Evolutionary conservation across 768 basidiomycete genomes (phyloP), one percentile per base, ranked within the genome.

Genomic region (Tulasnella sp.): DNA sequence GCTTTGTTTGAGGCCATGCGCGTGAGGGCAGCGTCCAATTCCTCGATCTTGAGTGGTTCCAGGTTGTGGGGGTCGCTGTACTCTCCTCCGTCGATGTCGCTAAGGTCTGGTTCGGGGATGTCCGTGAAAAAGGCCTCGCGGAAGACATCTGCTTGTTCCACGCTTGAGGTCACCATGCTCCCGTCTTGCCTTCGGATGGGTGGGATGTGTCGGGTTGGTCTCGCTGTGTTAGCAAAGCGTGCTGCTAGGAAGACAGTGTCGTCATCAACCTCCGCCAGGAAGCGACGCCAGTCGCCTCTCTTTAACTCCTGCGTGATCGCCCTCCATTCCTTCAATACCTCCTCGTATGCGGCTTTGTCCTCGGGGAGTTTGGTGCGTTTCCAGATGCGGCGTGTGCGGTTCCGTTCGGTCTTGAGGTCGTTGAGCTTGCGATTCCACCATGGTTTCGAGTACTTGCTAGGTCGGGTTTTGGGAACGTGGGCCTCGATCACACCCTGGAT

Each of bases 1-100:
- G 78, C 78, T 39, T 78, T 78, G 78, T 78, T 25, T 45, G 76
- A 1, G 37, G 75, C 42, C 75, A 77, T 77, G 1, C 25, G 34
- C 11, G 25, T 19, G 4, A 77, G 2, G 1, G 15, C 71, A 9
- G 9, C 25, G 45, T 77, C 76, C 7, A 77, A 14, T 77, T 77
- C 75, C 19, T 39, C 37, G 3, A 25, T 37, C 9, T 45, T 39
- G 25, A 52, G 31, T 7, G 36, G 39, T 8, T 38, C 71, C 2
- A 39, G 74, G 39, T 34, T 2, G 29, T 76, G 76, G n/a, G n/a
- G n/a, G n/a, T 76, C 75, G 25, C 17, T 29, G 38, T 12, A 74
- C 22, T 54, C 25, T 6, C 19, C 29, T 2, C 19, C 11, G 38
- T 31, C 34, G 11, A 77, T 38, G 73, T 77, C 76, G 22, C 25